Base-by-base conservation (phyloP, 23 red algal species). In the Gracilaria vermiculophylla region DNA sequence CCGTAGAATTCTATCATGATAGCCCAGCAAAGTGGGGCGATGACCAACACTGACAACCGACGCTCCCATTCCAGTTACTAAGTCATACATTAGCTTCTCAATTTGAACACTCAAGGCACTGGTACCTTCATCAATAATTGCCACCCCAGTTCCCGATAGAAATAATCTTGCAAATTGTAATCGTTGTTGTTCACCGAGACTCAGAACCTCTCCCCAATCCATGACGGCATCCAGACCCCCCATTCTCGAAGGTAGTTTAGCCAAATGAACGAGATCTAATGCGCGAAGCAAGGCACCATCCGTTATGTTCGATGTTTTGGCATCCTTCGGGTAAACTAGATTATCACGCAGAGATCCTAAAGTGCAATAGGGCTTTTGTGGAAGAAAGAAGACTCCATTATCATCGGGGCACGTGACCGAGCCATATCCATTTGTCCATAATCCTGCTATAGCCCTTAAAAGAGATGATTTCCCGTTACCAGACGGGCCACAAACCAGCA, bases 291-390 rank as follows among this genome's bases (percentile, higher is more conserved):
- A 48, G 10, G 69, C 77, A 49, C 70, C 86, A 58, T 94, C 96
- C 3, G 35, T 45, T 2, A 77, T 44, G 25, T 67, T 31, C 28
- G 73, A 24, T 19, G 53, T 69, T 13, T 94, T 62, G 48, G 61
- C 48, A 42, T 76, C 85, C 6, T 51, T 55, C 23, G 95, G 95
- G 48, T 98, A 98, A 27, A 83, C 66, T 12, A 98, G 76, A 44
- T 98, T 88, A 32, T 93, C 91, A 52, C 86, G 86, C 35, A 98
- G 54, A 24, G 60, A 86, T 16, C 96, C 96, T 32, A 98, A 74
- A 49, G 96, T 98, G 79, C 91, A 94, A 51, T 94, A 98, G 24
- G 96, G 96, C 40, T 90, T 85, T 70, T 98, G 96, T 3, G 96
- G 96, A 19, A 98, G 75, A 80, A 98, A 98, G 62, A 94, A 98